A percentile compares a stretch with the other conserved stretches of the same genome.
phyloP scores from a whole-genome alignment of 1,139 yeast genomes.

The Sugiyamaella paludigena region DNA sequence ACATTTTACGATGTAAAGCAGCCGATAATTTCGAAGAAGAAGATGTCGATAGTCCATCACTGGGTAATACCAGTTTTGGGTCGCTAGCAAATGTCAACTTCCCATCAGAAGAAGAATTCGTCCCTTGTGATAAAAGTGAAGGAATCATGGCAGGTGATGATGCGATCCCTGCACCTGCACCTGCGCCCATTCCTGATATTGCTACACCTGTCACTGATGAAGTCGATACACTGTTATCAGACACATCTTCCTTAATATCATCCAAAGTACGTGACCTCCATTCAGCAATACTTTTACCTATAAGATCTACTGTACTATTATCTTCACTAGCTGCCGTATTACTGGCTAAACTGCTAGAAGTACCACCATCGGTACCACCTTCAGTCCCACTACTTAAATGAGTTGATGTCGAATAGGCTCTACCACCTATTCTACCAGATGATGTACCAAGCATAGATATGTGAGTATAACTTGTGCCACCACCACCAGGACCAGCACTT shows the following conservation, averaged over 20 bases:
- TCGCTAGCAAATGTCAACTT: no score
- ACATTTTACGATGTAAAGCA: slow-evolving; percentile 1
- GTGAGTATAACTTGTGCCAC: slow-evolving; percentile 21
- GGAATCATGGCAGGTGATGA: no score
- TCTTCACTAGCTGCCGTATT: not conserved
- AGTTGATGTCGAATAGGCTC: slow-evolving; percentile 10
- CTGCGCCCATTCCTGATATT: no score
- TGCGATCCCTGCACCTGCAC: no score
- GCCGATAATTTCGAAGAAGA: slow-evolving; percentile 10
- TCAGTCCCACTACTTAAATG: slow-evolving; percentile 13
- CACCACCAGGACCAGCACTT: not conserved
- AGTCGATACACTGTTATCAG: slow-evolving; percentile 3
- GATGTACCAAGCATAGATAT: slow-evolving; percentile 17
- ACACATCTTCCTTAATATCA: slow-evolving; percentile 19
- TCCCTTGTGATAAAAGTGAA: no score
- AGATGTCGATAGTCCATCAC: not conserved
- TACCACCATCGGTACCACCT: slow-evolving; percentile 5
- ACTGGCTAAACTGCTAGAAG: slow-evolving; percentile 1
- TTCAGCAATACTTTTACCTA: slow-evolving; percentile 12
- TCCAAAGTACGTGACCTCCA: slow-evolving; percentile 15
- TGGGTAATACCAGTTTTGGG: no score
- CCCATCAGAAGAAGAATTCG: no score
- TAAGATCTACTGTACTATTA: slow-evolving; percentile 4
- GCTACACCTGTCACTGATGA: not conserved
- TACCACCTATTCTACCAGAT: slow-evolving; percentile 2